phyloP scores from a whole-genome alignment of 2,329 filamentous ascomycete species.

The Bipolaris cookei region DNA sequence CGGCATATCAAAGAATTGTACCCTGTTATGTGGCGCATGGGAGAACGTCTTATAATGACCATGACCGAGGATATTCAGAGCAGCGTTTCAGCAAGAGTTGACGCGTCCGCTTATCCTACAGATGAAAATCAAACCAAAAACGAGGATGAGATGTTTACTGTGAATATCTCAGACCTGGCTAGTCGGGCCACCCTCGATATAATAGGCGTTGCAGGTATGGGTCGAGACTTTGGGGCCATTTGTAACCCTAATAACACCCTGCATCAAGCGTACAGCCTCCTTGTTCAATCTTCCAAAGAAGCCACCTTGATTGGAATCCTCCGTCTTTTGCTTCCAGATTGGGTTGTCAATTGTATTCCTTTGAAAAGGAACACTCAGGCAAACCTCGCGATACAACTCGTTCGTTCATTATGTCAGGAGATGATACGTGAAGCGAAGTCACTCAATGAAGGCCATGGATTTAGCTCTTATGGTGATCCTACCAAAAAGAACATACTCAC shows the following conservation, averaged over 20 bases:
- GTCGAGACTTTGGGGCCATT: background rate
- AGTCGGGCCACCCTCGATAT: background rate
- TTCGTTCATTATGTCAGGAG: background rate
- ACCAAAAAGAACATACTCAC: background rate
- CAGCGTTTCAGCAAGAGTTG: too few species aligned
- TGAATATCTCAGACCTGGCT: background rate
- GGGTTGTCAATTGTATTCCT: background rate
- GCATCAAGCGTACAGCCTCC: background rate
- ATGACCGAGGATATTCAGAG: too few species aligned
- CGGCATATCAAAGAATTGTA: background rate
- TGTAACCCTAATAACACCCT: background rate
- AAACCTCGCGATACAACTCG: background rate
- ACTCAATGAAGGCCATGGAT: background rate
- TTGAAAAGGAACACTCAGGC: background rate
- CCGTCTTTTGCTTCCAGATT: background rate
- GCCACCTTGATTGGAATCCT: background rate
- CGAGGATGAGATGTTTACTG: background rate
- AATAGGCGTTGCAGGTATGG: background rate
- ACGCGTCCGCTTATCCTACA: background rate
- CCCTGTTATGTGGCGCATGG: background rate
- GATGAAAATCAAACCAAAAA: background rate
- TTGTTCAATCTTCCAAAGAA: background rate
- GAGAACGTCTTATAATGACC: too few species aligned
- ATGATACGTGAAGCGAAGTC: background rate
- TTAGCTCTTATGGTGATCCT: background rate